These are phyloP conservation scores for Zea luxurians DNA, from an alignment of 176 grass and related monocot genomes.

Conservation along the genomic window DNA sequence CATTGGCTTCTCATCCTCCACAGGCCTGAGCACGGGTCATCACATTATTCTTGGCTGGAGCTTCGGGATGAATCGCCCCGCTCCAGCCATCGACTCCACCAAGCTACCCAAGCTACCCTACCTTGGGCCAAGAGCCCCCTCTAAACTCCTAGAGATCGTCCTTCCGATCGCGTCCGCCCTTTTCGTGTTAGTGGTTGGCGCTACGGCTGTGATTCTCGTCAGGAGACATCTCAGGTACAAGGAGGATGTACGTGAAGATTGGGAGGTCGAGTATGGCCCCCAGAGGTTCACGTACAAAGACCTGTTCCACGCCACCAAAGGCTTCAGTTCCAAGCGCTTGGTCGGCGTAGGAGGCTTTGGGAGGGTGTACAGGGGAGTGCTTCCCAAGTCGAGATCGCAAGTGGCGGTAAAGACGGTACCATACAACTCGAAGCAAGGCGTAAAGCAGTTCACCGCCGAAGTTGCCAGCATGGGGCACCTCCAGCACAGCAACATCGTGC, in stretches of 20 bases:
- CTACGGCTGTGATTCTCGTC: not conserved
- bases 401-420: conserved; percentile 30
- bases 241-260: conserved; percentile 38
- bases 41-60: conserved; percentile 36
- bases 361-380: conserved; percentile 24
- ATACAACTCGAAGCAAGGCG: conserved; percentile 24
- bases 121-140: conserved; percentile 13
- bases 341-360: conserved; percentile 35
- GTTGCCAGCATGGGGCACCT: conserved; percentile 22
- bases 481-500: conserved; percentile 29
- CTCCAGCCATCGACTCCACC: conserved; percentile 8
- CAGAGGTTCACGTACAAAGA: conserved; percentile 38
- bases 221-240: conserved; percentile 13
- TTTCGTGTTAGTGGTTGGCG: not conserved
- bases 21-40: conserved; percentile 26
- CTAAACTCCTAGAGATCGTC: conserved; percentile 29
- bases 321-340: conserved; percentile 15
- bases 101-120: conserved; percentile 29
- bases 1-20: conserved; percentile 45
- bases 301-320: conserved; percentile 6
- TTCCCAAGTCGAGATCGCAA: conserved; percentile 12
- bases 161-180: not conserved
- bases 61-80: conserved; percentile 25
- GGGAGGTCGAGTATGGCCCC: conserved; percentile 46
- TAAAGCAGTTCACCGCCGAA: conserved; percentile 26